These are phyloP conservation scores for Tulasnella sp. DNA, from an alignment of 768 basidiomycete species.

Conservation along the genomic window DNA sequence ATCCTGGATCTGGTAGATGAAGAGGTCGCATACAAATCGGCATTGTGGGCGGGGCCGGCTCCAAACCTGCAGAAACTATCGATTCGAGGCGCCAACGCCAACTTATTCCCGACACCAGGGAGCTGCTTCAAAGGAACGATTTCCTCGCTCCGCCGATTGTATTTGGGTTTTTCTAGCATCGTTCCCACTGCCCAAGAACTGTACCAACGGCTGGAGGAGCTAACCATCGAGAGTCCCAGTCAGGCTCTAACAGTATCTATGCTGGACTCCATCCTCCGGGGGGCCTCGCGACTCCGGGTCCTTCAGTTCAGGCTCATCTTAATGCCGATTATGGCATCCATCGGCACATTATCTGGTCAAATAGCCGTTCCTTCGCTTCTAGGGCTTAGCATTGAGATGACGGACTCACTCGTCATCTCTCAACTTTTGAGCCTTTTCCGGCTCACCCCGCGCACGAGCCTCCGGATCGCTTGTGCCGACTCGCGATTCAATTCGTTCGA, in stretches of 20 bases:
- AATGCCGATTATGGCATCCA: background rate
- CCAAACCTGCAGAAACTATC: background rate
- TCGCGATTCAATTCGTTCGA: background rate
- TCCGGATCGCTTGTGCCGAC: background rate
- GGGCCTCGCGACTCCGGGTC: background rate
- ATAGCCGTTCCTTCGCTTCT: background rate
- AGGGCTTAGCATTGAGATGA: background rate
- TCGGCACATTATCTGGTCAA: background rate
- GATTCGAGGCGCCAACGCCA: background rate
- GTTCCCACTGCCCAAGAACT: background rate
- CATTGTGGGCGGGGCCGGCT: background rate
- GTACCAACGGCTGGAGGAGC: background rate
- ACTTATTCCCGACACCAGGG: background rate
- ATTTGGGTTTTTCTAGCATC: background rate
- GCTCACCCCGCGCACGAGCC: background rate
- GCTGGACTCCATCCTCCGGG: background rate
- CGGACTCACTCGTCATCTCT: background rate
- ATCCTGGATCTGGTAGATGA: background rate
- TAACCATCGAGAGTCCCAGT: background rate
- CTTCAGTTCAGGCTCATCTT: background rate
- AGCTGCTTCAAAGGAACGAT: background rate
- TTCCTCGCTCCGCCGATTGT: background rate
- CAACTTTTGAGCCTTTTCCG: background rate
- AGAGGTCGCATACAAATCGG: background rate
- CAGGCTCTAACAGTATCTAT: background rate